Percentiles rank a stretch among this genome's conserved stretches.
Evolutionary conservation across 106 monocot genomes (phyloP).

Genomic region (Apostasia ramifera): DNA sequence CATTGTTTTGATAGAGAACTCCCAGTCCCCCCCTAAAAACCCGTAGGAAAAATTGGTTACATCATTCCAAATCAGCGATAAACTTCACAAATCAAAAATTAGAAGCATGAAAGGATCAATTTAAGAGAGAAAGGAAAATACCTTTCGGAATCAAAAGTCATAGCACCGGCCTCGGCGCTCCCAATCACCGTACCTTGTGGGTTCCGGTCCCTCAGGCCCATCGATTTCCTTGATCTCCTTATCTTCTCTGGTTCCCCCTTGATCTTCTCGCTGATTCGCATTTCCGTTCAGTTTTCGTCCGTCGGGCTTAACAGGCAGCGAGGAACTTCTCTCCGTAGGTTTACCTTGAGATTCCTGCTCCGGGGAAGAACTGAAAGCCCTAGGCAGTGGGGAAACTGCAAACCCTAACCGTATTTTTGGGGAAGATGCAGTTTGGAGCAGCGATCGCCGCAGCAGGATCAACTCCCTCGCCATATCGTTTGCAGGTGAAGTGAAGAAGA

Average conservation of each 20-base stretch:
- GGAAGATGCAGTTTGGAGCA: too few species aligned
- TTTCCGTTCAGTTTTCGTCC: not conserved
- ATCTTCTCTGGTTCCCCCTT: slow-evolving; percentile 22
- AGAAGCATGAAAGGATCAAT: not conserved
- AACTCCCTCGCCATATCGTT: too few species aligned
- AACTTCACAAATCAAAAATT: not conserved
- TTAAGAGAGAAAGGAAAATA: not conserved
- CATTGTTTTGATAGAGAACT: not conserved
- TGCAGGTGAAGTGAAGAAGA: too few species aligned
- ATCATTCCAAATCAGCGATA: too few species aligned
- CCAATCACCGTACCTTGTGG: slow-evolving; percentile 84
- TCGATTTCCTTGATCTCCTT: slow-evolving; percentile 64
- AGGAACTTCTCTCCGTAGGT: not conserved
- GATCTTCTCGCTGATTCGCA: slow-evolving; percentile 1
- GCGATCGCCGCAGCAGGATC: too few species aligned
- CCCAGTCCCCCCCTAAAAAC: not conserved
- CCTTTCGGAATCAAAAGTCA: slow-evolving; percentile 51
- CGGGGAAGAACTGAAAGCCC: not conserved
- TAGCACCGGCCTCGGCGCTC: slow-evolving; percentile 73
- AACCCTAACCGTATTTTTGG: not conserved
- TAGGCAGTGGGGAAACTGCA: not conserved
- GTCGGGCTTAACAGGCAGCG: not conserved
- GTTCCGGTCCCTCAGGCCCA: slow-evolving; percentile 83
- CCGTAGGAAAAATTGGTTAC: not conserved
- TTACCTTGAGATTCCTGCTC: not conserved